Evolutionary conservation across 805 yeast genomes (phyloP), one percentile per base, ranked within the genome.

Genomic region (Starmerella sp.): DNA sequence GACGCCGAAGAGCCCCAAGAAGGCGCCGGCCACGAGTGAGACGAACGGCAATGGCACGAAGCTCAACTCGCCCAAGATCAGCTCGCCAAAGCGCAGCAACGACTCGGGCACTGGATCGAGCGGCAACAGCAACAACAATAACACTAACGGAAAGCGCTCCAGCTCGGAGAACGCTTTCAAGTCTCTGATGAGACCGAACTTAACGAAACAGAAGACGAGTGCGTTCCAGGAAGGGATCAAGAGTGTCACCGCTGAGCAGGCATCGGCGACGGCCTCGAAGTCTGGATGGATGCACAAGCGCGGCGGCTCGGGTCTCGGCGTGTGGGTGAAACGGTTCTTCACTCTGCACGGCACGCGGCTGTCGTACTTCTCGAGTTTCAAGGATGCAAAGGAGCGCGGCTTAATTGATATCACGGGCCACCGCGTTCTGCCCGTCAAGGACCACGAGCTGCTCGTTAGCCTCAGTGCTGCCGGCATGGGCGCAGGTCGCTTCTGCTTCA

Each of bases 281-380:
- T 81, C 87, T 49, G 99, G 99, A 2, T 93, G 97, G 96, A 87
- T 93, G 96, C 81, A 89, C 52, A 93, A 93, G 69, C 82, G 86
- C 60, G 95, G 96, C 29, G 86, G 84, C 56, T 77, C 83, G 56
- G 79, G 95, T 4, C 80, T 85, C 63, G 87, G 90, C n/a, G 80
- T 88, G 15, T 93, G 98, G 97, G 84, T 90, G 63, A 83, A 83
- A 54, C 78, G 98, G 41, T 83, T 75, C 64, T 90, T 90, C 66
- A 82, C 91, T 0, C 73, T 93, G 37, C 96, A 93, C 70, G 96
- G 95, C 3, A 93, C 98, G 0, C 75, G 99, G 62, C 71, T 93
- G 54, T 88, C 97, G 5, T 93, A 93, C 68, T 93, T 87, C 67
- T 76, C 85, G 0, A 79, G 84, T 14, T 74, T 86, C 62, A 79